These are phyloP conservation scores for Aspergillus ibericus DNA, from an alignment of 2,329 filamentous ascomycete genomes.

Conservation along the genomic window DNA sequence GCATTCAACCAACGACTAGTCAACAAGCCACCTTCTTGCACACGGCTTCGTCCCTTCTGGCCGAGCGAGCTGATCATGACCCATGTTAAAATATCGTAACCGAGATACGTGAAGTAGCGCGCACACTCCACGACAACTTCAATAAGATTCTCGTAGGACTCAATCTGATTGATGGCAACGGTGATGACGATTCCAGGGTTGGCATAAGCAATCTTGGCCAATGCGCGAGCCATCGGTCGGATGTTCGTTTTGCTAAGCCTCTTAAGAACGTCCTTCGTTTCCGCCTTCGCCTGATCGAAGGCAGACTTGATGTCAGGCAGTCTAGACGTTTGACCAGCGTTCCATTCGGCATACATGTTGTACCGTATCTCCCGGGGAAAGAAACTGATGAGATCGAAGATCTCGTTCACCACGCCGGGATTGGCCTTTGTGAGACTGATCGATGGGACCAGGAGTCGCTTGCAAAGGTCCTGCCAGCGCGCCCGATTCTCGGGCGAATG, in stretches of 20 bases:
- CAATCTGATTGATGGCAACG: slow-evolving; percentile 84
- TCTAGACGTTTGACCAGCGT: slow-evolving; percentile 73
- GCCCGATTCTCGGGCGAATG: slow-evolving; percentile 66
- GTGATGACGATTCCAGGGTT: slow-evolving; percentile 90
- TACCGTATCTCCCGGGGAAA: slow-evolving; percentile 78
- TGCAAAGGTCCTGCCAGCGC: slow-evolving; percentile 83
- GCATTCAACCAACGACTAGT: slow-evolving; percentile 92
- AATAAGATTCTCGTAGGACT: slow-evolving; percentile 92
- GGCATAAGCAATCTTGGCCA: slow-evolving; percentile 89
- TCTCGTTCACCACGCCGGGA: slow-evolving; percentile 77
- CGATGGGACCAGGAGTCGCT: slow-evolving; percentile 80
- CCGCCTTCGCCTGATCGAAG: slow-evolving; percentile 72
- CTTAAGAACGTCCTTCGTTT: slow-evolving; percentile 85
- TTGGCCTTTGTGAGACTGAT: slow-evolving; percentile 85
- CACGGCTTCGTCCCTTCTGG: slow-evolving; percentile 57
- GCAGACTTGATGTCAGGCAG: slow-evolving; percentile 74
- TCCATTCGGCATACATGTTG: slow-evolving; percentile 92
- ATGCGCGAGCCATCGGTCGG: slow-evolving; percentile 76
- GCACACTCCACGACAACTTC: slow-evolving; percentile 93
- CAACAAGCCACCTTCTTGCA: slow-evolving; percentile 67
- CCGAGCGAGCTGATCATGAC: slow-evolving; percentile 74
- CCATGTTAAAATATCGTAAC: slow-evolving; percentile 93
- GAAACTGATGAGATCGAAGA: slow-evolving; percentile 77
- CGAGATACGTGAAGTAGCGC: slow-evolving; percentile 87
- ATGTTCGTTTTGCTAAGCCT: slow-evolving; percentile 86